Base-by-base conservation (phyloP, 1,284 basidiomycete species). In the Wallemia hederae region DNA sequence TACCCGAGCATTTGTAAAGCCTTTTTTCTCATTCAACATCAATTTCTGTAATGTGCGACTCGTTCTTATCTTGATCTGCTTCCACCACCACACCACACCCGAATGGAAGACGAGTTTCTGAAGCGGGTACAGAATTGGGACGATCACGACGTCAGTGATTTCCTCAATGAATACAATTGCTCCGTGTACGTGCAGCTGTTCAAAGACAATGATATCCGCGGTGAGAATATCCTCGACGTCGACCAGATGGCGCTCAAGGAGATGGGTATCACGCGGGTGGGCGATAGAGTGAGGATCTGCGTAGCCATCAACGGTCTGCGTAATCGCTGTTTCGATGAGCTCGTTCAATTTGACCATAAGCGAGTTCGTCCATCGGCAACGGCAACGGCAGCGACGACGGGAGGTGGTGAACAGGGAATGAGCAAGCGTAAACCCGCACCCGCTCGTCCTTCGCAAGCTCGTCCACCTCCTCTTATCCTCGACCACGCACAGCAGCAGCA, bases 161-260 rank as follows among this genome's bases (percentile, higher is more conserved):
- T 71, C 61, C 65, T 72, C 15, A 62, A 61, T 14, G 39, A 67
- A 1, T 66, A 70, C 62, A 82, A 80, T 66, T 88, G 86, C 65
- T 77, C 72, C 0, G 76, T 77, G 28, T 82, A 86, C 67, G 78
- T 80, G 1, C 69, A 75, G 2, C 74, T 77, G 0, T 96, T 96
- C 72, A 78, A 76, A 59, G 74, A 76, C 2, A 85, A 90, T 72
- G 88, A 94, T 68, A 90, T 96, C 65, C 74, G 85, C 56, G 88
- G 90, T 9, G 82, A 85, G 67, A 80, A 94, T 33, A 70, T 96
- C 5, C 75, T 94, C 59, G 90, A 96, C 66, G 73, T 96, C 34
- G 89, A 94, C 67, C 84, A 88, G 71, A 71, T 74, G 2, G 83
- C 80, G 1, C 72, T 96, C 57, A 86, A 82, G 69, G 90, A 94